Base-by-base conservation (phyloP, 2,329 filamentous ascomycete species). In the Colletotrichum sp. region DNA sequence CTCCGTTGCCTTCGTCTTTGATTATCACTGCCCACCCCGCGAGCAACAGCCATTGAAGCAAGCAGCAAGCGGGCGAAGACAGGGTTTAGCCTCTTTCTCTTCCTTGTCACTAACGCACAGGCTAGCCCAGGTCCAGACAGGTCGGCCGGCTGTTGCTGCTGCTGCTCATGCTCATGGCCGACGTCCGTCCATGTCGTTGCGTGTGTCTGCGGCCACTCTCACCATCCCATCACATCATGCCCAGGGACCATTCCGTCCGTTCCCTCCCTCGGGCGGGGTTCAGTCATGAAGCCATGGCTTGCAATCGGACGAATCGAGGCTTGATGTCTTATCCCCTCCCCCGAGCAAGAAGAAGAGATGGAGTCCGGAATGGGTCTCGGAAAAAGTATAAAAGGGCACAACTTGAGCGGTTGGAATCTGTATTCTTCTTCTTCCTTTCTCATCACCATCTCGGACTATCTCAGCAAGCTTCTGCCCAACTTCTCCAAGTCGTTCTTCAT, bases 371-470 rank as follows among this genome's bases (percentile, higher is more conserved):
- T 81, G 79, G 81, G 80, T 79, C 78, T 76, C 76, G 81, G 82
- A 90, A 87, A 90, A 75, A 88, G 86, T 93, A 93, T 93, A 93
- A 93, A 93, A 92, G 86, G 90, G 84, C 82, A 81, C 81, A 82
- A 85, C 83, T 84, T 89, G 85, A 85, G 88, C 87, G 79, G 83
- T 81, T 82, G 84, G 80, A 80, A 80, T 79, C 77, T 77, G 73
- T 82, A 82, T 86, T 83, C 83, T 90, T 86, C 85, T 88, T 90
- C 87, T 87, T 90, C 85, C 86, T 88, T 89, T 88, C 85, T 84
- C 84, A 84, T 85, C 78, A 80, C 78, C 78, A 26, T 48, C 32
- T 43, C 32, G 28, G 55, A 72, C 32, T 26, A 38, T 71, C 36
- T 63, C 10, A 78, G 79, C 80, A 80, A 78, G 32, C 58, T 70